A percentile compares a stretch with the other conserved stretches of the same genome.
Evolutionary conservation across 1,284 basidiomycete genomes (phyloP).

Genomic region (Marasmius fiardii): DNA sequence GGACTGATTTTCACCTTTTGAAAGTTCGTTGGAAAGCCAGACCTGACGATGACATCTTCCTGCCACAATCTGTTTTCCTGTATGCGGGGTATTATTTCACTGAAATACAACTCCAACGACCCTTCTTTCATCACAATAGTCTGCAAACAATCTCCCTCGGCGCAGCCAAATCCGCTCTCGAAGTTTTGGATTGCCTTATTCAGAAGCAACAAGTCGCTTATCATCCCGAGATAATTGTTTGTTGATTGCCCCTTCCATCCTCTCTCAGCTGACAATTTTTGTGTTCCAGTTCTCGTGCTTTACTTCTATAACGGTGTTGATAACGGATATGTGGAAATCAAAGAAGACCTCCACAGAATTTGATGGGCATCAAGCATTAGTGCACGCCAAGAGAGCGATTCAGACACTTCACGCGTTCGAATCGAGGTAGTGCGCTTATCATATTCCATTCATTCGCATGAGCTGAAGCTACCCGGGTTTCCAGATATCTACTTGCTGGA

Average conservation of each 20-base stretch:
- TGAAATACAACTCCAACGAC: slow-evolving; percentile 3
- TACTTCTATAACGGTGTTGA: neutral
- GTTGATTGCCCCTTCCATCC: neutral
- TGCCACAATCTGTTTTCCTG: neutral
- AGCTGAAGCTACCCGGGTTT: too few relatives aligned
- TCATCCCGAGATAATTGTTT: neutral
- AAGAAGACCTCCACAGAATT: neutral
- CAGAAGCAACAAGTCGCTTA: neutral
- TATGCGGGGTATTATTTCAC: neutral
- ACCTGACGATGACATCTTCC: neutral
- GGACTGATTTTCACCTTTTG: neutral
- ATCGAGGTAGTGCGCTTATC: too few relatives aligned
- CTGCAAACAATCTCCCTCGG: neutral
- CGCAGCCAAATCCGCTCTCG: neutral
- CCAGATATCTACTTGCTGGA: too few relatives aligned
- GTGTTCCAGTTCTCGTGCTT: neutral
- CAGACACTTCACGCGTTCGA: too few relatives aligned
- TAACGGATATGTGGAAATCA: neutral
- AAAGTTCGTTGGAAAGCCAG: neutral
- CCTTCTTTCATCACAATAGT: neutral
- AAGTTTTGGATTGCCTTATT: neutral
- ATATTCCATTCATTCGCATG: too few relatives aligned
- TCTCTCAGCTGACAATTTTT: neutral
- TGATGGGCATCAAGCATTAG: too few relatives aligned
- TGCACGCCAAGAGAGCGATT: too few relatives aligned